Base-by-base conservation (phyloP, 345 rosid genomes). In the Xanthoceras sorbifolium region DNA sequence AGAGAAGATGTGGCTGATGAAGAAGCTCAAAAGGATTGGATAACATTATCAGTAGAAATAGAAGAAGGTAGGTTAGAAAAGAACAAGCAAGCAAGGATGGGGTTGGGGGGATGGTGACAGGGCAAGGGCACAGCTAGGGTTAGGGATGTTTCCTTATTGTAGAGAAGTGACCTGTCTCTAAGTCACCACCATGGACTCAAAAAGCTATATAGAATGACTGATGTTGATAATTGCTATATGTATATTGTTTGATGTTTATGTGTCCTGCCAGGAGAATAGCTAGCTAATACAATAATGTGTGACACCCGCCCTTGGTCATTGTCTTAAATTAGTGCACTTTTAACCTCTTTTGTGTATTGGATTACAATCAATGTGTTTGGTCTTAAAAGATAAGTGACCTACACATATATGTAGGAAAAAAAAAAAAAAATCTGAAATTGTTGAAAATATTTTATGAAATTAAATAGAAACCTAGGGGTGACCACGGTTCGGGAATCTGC, bases 41-140 rank as follows among this genome's bases (percentile, higher is more conserved):
- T 84, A 79, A 76, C n/a, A n/a, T 68, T 75, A 46, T 52, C 32
- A 25, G 32, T n/a, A 48, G 63, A n/a, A n/a, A n/a, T n/a, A n/a
- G n/a, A n/a, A n/a, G n/a, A 66, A 18, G 76, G 23, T 68, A 55
- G 81, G 82, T 79, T 77, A 59, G 72, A 63, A 62, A 68, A 69
- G 77, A 84, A 64, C 46, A 34, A 79, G 73, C 46, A 34, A 79
- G 73, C 54, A 48, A 74, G 42, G 75, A 75, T 65, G 79, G 81
- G 84, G 79, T 65, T 67, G 77, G 64, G 74, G 63, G 67, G 84
- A 85, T 57, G 83, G 83, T 84, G 90, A 89, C 82, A 79, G 74
- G 80, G 85, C 88, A 76, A 76, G 84, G 85, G 82, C 83, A 81
- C 86, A 81, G 82, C 86, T 82, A 69, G 91, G 90, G 87, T 81